These are phyloP conservation scores for Pachysolen tannophilus DNA, from an alignment of 805 yeast species.

Conservation along the genomic window DNA sequence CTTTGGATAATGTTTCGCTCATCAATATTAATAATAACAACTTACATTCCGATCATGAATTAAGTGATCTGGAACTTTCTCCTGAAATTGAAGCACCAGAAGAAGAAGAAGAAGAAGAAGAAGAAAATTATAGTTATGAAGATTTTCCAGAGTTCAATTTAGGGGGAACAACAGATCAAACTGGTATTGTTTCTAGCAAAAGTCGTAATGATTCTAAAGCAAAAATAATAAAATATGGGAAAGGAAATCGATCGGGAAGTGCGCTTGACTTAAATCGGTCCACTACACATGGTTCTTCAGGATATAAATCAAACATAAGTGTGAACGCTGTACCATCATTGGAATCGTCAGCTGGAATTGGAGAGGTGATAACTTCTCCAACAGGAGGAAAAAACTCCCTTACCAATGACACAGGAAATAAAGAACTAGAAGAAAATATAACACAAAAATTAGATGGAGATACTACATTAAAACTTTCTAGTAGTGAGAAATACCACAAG, in stretches of 20 bases:
- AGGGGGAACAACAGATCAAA: slow-evolving; percentile 13
- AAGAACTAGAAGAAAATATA: slow-evolving; percentile 1
- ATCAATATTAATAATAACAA: background rate
- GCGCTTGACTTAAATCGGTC: background rate
- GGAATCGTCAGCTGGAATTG: too few relatives aligned
- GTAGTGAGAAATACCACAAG: background rate
- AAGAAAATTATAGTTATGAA: slow-evolving; percentile 12
- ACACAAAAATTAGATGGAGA: background rate
- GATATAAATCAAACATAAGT: background rate
- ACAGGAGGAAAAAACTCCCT: background rate
- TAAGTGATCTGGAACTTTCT: background rate
- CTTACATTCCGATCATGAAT: background rate
- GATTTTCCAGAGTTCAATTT: slow-evolving; percentile 28
- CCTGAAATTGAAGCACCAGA: background rate
- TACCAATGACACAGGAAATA: background rate
- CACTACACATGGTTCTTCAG: too few relatives aligned
- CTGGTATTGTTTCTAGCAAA: slow-evolving; percentile 15
- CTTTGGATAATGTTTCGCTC: background rate
- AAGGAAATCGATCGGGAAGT: slow-evolving; percentile 11
- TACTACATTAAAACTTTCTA: background rate
- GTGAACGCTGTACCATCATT: too few relatives aligned
- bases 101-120: background rate
- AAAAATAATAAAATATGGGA: slow-evolving; percentile 15
- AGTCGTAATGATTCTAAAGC: slow-evolving; percentile 13
- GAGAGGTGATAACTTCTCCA: background rate